Evolutionary conservation across 495 filamentous ascomycete species (phyloP), one percentile per base, ranked within the genome.

Genomic region (Penicillium chermesinum): DNA sequence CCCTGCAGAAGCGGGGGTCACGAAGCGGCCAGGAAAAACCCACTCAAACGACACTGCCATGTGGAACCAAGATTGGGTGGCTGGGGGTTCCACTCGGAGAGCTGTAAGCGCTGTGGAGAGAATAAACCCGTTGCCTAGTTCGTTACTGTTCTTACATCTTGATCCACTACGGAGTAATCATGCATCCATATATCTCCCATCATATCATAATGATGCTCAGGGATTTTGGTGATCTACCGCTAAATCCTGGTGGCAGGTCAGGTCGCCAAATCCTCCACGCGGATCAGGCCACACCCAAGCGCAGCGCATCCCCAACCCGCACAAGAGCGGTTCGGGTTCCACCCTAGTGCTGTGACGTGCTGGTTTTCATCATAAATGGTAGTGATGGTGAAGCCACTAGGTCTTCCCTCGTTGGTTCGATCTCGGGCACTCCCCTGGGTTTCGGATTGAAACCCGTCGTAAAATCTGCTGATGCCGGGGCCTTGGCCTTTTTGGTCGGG

Each of bases 281-380:
- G 75, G 21, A 87, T 54, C 48, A 87, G 61, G 10, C 84, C 84
- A 62, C 74, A 78, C 5, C 74, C 82, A 66, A 78, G 67, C 5
- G 74, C 83, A 17, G 80, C 84, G 21, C 74, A 74, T 3, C 81
- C 81, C 85, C 83, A 87, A 6, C 77, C 82, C 7, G 82, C 82
- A 61, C 66, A 81, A 3, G 54, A 46, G 38, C 75, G 54, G 63
- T 86, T 86, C 21, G 79, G 76, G 59, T 86, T 87, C 84, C 84
- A 88, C n/a, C 70, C 71, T 14, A 85, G 57, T 13, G 64, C 56
- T 19, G 75, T 77, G 35, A 86, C 67, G 36, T 75, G 76, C 2
- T 74, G 76, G 37, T 70, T 65, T 59, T 82, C 78, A 39, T 87
- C 84, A 52, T 70, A 76, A 4, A 84, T 74, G 1, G 82, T 81